Evolutionary conservation across 371 early-diverging fungal species (phyloP), one percentile per base, ranked within the genome.

Genomic region (Nematocida displodere): DNA sequence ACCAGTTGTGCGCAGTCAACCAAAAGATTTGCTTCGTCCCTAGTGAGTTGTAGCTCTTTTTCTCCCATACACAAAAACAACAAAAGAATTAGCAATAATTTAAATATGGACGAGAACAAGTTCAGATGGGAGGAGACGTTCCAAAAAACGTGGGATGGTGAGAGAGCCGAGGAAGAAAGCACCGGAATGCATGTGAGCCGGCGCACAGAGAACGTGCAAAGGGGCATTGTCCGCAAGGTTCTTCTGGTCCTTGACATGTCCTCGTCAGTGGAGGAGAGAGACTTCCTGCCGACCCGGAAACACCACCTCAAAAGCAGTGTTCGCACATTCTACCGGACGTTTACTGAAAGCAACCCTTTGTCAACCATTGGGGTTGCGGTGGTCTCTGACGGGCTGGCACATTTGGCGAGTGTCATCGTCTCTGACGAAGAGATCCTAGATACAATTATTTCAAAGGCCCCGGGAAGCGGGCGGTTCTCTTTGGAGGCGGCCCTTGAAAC

Each of bases 201-300:
- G 46, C 1, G 68, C 26, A 56, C 56, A 56, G 68, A 67, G 20
- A 67, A 54, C 37, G 7, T 67, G n/a, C 55, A 58, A 31, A 55
- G 68, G 39, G 68, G 68, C 31, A 42, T 67, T 22, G 58, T 67
- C 4, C 7, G 68, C 24, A 31, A 42, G 34, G 40, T 67, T n/a
- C 68, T 67, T 22, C 33, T 67, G 4, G 59, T 67, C 5, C 54
- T 67, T 20, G 68, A 67, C 40, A 67, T 67, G 68, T 67, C 68
- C 3, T 5, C 3, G 17, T 26, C 55, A 33, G 37, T 67, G 13
- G 68, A 67, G 37, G 68, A 67, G 24, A 55, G 68, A 67, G 68
- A 67, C 37, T 37, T 67, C 8, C 55, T 67, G 7, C 68, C 68
- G n/a, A 56, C 68, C 29, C 26, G 68, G 44, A 55, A 59, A 28